Evolutionary conservation across 371 early-diverging fungal genomes (phyloP).

Genomic region (Mucor piriformis): DNA sequence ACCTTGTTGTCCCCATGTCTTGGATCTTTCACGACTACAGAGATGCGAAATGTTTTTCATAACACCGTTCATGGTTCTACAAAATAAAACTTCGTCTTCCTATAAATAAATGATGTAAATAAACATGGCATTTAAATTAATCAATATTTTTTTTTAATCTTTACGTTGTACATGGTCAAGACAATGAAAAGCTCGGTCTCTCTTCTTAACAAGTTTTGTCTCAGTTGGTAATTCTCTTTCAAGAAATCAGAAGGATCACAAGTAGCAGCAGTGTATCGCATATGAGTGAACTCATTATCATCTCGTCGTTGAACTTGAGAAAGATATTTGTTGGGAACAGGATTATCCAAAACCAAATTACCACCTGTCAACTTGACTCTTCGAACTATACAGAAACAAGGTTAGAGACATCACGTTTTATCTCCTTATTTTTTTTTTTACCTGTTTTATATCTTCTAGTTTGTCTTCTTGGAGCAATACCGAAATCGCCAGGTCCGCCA

Average conservation of each 20-base stretch:
- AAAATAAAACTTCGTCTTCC: conserved; percentile 75
- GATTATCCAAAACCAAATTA: conserved; percentile 60
- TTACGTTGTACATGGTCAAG: conserved; percentile 75
- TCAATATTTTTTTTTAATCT: conserved; percentile 1
- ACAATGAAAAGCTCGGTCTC: conserved; percentile 73
- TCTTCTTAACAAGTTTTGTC: conserved; percentile 51
- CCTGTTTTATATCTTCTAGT: conserved; percentile 62
- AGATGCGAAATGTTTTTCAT: conserved; percentile 76
- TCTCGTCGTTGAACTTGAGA: conserved; percentile 43
- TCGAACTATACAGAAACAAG: conserved; percentile 16
- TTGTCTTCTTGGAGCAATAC: conserved; percentile 52
- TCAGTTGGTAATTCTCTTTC: conserved; percentile 60
- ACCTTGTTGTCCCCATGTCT: conserved; percentile 65
- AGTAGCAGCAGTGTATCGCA: conserved; percentile 66
- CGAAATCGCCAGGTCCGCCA: conserved; percentile 37
- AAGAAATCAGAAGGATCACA: conserved; percentile 71
- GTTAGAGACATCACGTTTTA: conserved; percentile 9
- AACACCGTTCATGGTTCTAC: conserved; percentile 73
- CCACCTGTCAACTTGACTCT: conserved; percentile 46
- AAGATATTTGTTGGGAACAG: conserved; percentile 55
- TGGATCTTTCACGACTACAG: conserved; percentile 58
- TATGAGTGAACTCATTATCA: conserved; percentile 58
- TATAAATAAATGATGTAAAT: conserved; percentile 9
- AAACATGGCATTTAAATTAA: not conserved
- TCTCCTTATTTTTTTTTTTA: conserved; percentile 13